phyloP scores from a whole-genome alignment of 2,329 filamentous ascomycete species.

The Colletotrichum tamarilloi region DNA sequence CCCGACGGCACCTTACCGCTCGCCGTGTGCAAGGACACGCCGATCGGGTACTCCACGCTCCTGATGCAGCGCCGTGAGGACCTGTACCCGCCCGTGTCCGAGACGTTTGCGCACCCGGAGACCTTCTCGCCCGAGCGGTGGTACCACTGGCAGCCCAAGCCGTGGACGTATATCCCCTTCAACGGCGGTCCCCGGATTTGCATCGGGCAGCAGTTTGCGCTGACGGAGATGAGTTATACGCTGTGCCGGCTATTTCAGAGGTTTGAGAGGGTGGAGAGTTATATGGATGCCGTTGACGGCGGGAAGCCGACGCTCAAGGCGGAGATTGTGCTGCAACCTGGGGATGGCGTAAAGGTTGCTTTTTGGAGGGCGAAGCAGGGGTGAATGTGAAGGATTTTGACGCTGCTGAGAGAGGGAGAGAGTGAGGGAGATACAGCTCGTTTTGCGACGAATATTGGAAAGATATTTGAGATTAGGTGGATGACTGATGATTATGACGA shows the following conservation, averaged over 20 bases:
- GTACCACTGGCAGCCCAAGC: slow-evolving; percentile 70
- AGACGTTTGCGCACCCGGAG: slow-evolving; percentile 56
- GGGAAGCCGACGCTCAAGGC: slow-evolving; percentile 65
- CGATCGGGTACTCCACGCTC: slow-evolving; percentile 74
- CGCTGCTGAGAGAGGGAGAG: not conserved
- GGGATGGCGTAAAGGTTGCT: slow-evolving; percentile 67
- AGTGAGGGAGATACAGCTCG: too few relatives aligned
- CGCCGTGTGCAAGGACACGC: slow-evolving; percentile 73
- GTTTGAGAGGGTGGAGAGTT: slow-evolving; percentile 71
- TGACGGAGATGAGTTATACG: slow-evolving; percentile 81
- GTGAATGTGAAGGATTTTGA: not conserved
- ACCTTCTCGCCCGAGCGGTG: slow-evolving; percentile 76
- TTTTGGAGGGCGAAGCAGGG: slow-evolving; percentile 59
- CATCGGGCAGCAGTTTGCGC: slow-evolving; percentile 83
- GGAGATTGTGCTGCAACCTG: slow-evolving; percentile 70
- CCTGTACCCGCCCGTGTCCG: slow-evolving; percentile 65
- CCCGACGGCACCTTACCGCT: slow-evolving; percentile 71
- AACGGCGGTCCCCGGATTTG: slow-evolving; percentile 81
- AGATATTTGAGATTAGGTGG: not conserved
- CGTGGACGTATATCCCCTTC: slow-evolving; percentile 80
- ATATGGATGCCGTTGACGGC: slow-evolving; percentile 66
- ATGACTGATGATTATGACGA: not conserved
- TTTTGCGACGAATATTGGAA: not conserved
- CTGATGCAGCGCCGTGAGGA: slow-evolving; percentile 78
- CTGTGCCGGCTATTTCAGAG: slow-evolving; percentile 78